phyloP scores from a whole-genome alignment of 768 basidiomycete genomes.

The Tricholoma sp. region DNA sequence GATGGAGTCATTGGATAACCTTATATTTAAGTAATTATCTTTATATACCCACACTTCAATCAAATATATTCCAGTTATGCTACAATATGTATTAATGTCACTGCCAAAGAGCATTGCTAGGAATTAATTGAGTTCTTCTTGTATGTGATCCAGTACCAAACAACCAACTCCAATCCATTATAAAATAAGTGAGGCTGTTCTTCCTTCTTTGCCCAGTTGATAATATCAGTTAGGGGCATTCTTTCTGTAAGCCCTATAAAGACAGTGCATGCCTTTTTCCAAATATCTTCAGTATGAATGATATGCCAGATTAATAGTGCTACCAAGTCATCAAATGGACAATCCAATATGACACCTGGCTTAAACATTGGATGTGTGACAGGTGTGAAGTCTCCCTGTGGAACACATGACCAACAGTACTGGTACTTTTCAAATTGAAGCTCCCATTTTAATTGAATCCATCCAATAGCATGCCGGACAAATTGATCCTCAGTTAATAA shows the following conservation, averaged over 20 bases:
- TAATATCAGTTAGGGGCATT: background rate
- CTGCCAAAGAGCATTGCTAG: too few species aligned
- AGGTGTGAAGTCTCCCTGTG: background rate
- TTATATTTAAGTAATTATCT: too few species aligned
- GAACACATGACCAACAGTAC: background rate
- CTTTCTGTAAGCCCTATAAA: background rate
- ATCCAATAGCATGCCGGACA: background rate
- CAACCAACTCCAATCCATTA: background rate
- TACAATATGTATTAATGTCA: too few species aligned
- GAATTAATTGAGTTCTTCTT: background rate
- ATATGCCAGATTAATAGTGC: background rate
- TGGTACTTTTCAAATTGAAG: background rate
- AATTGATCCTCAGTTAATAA: background rate
- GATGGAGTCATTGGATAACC: too few species aligned
- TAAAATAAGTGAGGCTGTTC: background rate
- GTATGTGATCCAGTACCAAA: background rate
- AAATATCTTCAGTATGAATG: background rate
- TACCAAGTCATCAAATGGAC: background rate
- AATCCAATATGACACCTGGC: background rate
- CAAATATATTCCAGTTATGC: too few species aligned
- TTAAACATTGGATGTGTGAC: background rate
- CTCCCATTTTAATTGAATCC: background rate
- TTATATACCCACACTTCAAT: too few species aligned
- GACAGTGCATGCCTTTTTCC: background rate
- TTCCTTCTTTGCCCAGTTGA: background rate